These are phyloP conservation scores for Pinus taeda DNA, from an alignment of 75 land plant species.

Conservation along the genomic window DNA sequence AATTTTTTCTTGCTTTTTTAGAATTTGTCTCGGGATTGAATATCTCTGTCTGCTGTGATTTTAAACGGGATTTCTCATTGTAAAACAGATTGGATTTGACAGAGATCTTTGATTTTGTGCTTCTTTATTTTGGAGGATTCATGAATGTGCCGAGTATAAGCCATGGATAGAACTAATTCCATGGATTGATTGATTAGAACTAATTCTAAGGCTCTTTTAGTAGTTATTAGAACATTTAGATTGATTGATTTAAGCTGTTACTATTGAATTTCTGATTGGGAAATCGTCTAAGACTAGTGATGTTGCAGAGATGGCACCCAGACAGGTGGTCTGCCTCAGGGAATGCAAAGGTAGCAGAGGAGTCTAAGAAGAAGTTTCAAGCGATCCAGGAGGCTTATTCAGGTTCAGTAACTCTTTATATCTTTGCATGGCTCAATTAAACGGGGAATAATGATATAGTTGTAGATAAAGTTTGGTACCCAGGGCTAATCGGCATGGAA, in stretches of 20 bases:
- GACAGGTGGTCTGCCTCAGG: conserved; percentile 55
- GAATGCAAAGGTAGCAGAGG: conserved; percentile 34
- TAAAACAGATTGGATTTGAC: no score
- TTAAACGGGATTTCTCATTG: no score
- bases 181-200: no score
- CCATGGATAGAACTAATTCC: no score
- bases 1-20: no score
- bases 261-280: not conserved
- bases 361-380: conserved; percentile 68
- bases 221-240: no score
- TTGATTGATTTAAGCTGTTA: not conserved
- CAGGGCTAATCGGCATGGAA: not conserved
- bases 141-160: no score
- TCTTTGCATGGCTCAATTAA: not conserved
- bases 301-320: conserved; percentile 64
- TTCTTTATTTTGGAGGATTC: no score
- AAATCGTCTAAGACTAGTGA: not conserved
- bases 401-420: conserved; percentile 19
- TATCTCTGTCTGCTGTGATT: no score
- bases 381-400: conserved; percentile 69
- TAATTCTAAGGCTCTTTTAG: no score
- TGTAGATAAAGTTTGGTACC: not conserved
- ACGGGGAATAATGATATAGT: not conserved
- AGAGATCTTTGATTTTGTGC: no score
- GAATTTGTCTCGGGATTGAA: no score